Base-by-base conservation (phyloP, 306 rosid species). In the Echinosophora koreensis region DNA sequence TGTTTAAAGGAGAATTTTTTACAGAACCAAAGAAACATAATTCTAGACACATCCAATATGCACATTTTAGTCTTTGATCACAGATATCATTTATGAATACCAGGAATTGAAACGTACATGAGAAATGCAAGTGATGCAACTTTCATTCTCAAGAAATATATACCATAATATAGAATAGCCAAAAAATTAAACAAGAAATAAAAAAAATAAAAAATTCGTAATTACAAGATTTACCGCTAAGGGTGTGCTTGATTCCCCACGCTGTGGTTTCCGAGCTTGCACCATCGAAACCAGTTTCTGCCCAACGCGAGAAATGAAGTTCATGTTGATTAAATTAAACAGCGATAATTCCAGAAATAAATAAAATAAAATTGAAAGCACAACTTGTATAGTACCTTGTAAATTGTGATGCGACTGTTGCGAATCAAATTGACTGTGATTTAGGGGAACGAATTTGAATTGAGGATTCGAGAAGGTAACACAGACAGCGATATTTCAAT, bases 241-340 rank as follows among this genome's bases (percentile, higher is more conserved):
- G 66, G 91, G 89, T 28, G 85, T 47, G 80, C 58, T 80, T 75
- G 80, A 76, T 71, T 86, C 83, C 47, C 0, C 50, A 46, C 27
- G 69, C 57, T 30, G 68, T 27, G 77, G 32, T 71, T 62, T 66
- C 2, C 32, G 51, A 50, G 81, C 74, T 75, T n/a, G 77, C 76
- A 59, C 74, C 85, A 86, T 86, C 8, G 83, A 68, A 72, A 71
- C 59, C n/a, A 83, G 50, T 37, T 77, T 80, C 89, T 82, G 84
- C 68, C 59, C 66, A 82, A 82, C 61, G 12, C 68, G 60, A 52
- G 57, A 71, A 71, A 85, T 9, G 12, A 76, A 75, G 46, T 52
- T 75, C 71, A 66, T 59, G 34, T 38, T 47, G 2, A 71, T 75
- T 44, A 9, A 69, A 62, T 73, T 38, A 52, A 50, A 66, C 15